Conservation (phyloP, 495 filamentous ascomycete genomes). For the Thermochaetoides thermophila region DNA sequence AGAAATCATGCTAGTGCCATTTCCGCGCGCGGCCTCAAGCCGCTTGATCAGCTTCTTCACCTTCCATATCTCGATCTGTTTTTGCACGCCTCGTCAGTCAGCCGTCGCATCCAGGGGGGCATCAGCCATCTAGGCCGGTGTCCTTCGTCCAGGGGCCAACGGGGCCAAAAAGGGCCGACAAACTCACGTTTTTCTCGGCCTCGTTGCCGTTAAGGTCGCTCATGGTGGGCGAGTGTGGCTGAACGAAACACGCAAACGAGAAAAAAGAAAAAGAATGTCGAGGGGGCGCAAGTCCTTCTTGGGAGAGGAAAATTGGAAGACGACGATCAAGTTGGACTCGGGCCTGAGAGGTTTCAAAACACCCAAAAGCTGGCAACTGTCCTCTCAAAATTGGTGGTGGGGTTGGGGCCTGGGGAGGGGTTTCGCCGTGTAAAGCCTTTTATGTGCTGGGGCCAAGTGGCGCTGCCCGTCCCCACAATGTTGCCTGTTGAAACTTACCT, state of each 20-base stretch:
- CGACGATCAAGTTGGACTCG: too few relatives aligned
- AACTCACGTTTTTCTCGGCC: constrained; percentile 89
- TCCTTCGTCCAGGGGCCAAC: too few relatives aligned
- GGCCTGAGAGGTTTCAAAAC: too few relatives aligned
- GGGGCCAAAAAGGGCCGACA: too few relatives aligned
- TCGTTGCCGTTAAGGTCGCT: constrained; percentile 79
- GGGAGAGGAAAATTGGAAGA: neutral
- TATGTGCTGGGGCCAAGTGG: neutral
- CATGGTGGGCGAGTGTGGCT: constrained; percentile 45
- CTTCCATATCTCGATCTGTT: constrained; percentile 62
- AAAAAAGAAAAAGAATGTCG: constrained; percentile 3
- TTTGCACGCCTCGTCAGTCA: too few relatives aligned
- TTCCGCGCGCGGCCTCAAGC: constrained; percentile 80
- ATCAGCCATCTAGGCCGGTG: too few relatives aligned
- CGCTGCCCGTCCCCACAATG: too few relatives aligned
- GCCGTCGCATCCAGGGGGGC: too few relatives aligned
- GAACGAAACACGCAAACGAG: neutral
- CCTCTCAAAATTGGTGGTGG: neutral
- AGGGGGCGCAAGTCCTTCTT: constrained; percentile 3
- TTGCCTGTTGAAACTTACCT: constrained; percentile 2
- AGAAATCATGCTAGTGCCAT: constrained; percentile 97
- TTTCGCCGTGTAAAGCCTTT: neutral
- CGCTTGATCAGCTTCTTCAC: constrained; percentile 97
- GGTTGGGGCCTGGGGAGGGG: neutral
- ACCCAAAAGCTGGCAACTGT: neutral